Evolutionary conservation across 2,329 filamentous ascomycete species (phyloP), one percentile per base, ranked within the genome.

Genomic region (Colletotrichum cordylinicola): DNA sequence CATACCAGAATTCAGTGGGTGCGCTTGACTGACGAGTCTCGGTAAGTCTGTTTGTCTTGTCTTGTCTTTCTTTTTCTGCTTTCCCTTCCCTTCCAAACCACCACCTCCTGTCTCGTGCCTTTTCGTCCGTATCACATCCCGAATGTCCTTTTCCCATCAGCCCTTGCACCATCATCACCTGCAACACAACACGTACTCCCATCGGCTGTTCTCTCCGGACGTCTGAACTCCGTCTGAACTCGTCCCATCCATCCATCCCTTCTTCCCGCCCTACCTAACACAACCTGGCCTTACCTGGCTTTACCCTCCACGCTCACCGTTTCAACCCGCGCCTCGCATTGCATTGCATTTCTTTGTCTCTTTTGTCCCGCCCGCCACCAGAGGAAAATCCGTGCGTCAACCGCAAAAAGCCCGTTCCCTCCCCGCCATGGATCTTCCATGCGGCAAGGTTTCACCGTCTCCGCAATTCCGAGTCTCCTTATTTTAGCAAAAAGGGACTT

Each of bases 1-100:
- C 60, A 65, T 15, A 31, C 43, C 10, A 78, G 78, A 56, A 66
- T 78, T 21, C 62, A 67, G 35, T 80, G 79, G 78, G 72, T 77
- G 52, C 75, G 72, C 24, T 66, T 80, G 62, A 80, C 72, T 13
- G 48, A 77, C 37, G 55, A 75, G 13, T 77, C 72, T n/a, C 78
- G 74, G 78, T 79, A 21, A 73, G 77, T 72, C 35, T 33, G 18
- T 8, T n/a, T n/a, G 16, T 31, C 16, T 24, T 65, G 10, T 66
- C 6, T 43, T 37, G 24, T 52, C 15, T 52, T 60, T 21, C 60
- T 31, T 43, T 52, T 64, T 65, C n/a, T 55, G 31, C 24, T 33
- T 31, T 70, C 58, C 33, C 58, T n/a, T 33, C 31, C 58, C 31
- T n/a, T 48, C 43, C 10, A 48, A 48, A 48, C 43, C 43, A 43